Conservation (phyloP, 495 filamentous ascomycete species). For the Endocarpon pusillum region DNA sequence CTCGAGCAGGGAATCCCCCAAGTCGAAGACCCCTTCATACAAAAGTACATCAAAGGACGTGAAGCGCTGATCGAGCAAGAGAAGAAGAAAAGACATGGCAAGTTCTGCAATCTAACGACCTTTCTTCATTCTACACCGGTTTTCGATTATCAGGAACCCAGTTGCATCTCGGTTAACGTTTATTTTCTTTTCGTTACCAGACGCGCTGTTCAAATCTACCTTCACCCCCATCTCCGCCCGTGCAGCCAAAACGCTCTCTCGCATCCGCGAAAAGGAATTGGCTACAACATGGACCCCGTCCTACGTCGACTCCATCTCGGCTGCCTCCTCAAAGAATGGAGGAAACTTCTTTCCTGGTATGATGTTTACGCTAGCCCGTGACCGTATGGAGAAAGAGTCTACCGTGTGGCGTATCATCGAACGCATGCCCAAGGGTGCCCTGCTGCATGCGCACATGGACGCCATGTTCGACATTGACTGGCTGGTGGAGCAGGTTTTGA, state of each 20-base stretch:
- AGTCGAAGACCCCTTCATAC: constrained; percentile 53
- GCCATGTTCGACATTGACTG: constrained; percentile 80
- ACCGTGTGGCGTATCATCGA: constrained; percentile 74
- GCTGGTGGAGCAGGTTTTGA: constrained; percentile 50
- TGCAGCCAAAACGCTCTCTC: constrained; percentile 60
- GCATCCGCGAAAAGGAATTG: constrained; percentile 62
- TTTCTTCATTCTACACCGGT: not conserved
- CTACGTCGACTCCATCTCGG: constrained; percentile 45
- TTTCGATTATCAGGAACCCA: too few relatives aligned
- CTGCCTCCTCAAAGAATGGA: constrained; percentile 26
- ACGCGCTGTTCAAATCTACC: constrained; percentile 45
- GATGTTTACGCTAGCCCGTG: constrained; percentile 71
- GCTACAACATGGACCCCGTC: constrained; percentile 52
- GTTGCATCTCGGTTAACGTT: too few relatives aligned
- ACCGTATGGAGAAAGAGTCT: constrained; percentile 59
- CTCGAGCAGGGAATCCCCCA: too few relatives aligned
- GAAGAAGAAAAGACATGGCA: constrained; percentile 66
- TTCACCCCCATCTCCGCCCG: constrained; percentile 56
- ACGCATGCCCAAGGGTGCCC: constrained; percentile 76
- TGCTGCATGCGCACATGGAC: constrained; percentile 77
- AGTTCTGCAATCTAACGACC: constrained; percentile 6
- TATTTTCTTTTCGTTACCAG: constrained; percentile 22
- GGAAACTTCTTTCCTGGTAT: constrained; percentile 58
- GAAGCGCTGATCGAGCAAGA: constrained; percentile 64
- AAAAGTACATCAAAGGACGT: constrained; percentile 62